Evolutionary conservation across 805 yeast species (phyloP).

Genomic region (Candida maesae): DNA sequence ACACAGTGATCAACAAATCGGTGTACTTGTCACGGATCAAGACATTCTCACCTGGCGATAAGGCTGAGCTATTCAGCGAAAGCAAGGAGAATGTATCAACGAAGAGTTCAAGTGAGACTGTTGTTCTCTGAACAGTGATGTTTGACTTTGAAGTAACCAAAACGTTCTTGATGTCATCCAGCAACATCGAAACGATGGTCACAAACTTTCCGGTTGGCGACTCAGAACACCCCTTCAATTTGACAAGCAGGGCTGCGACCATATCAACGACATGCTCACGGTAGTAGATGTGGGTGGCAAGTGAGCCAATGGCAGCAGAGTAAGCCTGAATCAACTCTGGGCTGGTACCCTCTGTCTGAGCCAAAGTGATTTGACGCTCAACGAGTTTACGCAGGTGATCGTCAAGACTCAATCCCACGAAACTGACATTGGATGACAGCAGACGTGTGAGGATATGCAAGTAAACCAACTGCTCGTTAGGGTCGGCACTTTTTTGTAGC

Average conservation of each 20-base stretch:
- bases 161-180: slow-evolving; percentile 19
- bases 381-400: slow-evolving; percentile 67
- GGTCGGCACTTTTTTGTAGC: slow-evolving; percentile 21
- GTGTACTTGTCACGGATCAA: slow-evolving; percentile 18
- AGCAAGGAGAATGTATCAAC: slow-evolving; percentile 21
- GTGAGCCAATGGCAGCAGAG: slow-evolving; percentile 57
- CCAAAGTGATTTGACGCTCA: slow-evolving; percentile 38
- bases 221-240: slow-evolving; percentile 27
- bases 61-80: slow-evolving; percentile 1
- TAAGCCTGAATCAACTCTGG: slow-evolving; percentile 39
- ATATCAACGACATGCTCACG: slow-evolving; percentile 84
- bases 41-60: slow-evolving; percentile 4
- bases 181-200: slow-evolving; percentile 8
- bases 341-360: slow-evolving; percentile 22
- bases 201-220: neutral
- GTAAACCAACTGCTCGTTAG: slow-evolving; percentile 28
- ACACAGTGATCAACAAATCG: slow-evolving; percentile 16
- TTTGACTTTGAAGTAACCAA: slow-evolving; percentile 16
- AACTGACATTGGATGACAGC: slow-evolving; percentile 71
- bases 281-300: slow-evolving; percentile 78
- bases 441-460: slow-evolving; percentile 51
- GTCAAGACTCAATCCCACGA: slow-evolving; percentile 82
- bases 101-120: slow-evolving; percentile 25
- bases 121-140: slow-evolving; percentile 22
- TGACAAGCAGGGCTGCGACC: slow-evolving; percentile 59